Evolutionary conservation across 1,284 basidiomycete genomes (phyloP).

Genomic region (Leccinum subrobustum): DNA sequence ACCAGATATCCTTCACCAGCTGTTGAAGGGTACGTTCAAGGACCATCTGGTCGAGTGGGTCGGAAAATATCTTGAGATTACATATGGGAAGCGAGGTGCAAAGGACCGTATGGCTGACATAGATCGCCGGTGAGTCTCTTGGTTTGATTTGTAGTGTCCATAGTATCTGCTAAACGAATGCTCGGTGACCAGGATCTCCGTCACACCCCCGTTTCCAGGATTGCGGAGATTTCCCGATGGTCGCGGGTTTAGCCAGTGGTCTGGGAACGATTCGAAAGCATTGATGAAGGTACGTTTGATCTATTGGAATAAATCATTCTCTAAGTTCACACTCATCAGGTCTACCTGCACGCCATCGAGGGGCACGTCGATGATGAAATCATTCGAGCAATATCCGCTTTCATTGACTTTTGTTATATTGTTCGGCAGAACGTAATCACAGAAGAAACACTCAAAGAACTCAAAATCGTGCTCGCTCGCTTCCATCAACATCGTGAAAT

Average conservation of each 20-base stretch:
- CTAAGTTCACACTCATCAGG: background rate
- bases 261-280: conserved; percentile 14
- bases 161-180: background rate
- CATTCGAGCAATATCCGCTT: background rate
- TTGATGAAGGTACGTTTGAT: conserved; percentile 11
- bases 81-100: background rate
- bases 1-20: background rate
- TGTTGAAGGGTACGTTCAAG: background rate
- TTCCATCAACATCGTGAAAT: background rate
- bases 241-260: conserved; percentile 10
- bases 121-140: background rate
- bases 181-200: background rate
- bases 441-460: background rate
- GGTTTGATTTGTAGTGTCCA: background rate
- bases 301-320: background rate
- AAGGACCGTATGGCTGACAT: background rate
- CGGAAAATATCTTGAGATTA: background rate
- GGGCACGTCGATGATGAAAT: conserved; percentile 6
- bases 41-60: background rate
- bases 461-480: background rate
- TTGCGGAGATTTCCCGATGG: conserved; percentile 8
- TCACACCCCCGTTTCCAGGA: conserved; percentile 2
- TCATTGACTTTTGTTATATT: conserved; percentile 17
- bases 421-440: background rate
- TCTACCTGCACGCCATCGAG: background rate